These are phyloP conservation scores for Zostera marina DNA, from an alignment of 116 monocot species.

Conservation along the genomic window DNA sequence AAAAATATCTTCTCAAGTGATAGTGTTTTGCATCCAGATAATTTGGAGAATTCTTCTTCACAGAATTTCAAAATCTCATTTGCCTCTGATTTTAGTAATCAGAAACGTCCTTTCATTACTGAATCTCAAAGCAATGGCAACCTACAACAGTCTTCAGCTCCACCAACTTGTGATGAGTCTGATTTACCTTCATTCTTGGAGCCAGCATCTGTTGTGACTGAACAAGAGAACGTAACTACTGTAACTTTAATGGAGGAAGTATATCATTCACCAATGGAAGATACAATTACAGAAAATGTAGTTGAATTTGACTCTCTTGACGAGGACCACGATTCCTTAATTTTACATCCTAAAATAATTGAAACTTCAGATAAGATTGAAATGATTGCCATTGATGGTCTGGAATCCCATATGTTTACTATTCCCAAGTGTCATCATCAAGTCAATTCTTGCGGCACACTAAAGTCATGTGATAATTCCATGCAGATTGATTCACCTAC, in stretches of 20 bases:
- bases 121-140: neutral
- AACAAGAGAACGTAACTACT: neutral
- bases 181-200: neutral
- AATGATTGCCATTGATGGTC: neutral
- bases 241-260: neutral
- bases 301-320: neutral
- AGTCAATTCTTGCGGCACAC: neutral
- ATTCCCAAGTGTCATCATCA: neutral
- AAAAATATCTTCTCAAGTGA: neutral
- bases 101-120: neutral
- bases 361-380: neutral
- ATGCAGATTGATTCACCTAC: conserved; percentile 3
- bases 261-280: neutral
- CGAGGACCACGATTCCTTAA: neutral
- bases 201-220: neutral
- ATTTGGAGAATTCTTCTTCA: neutral
- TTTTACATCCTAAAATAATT: neutral
- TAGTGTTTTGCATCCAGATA: neutral
- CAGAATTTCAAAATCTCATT: conserved; percentile 2
- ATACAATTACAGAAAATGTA: neutral
- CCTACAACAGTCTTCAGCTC: neutral
- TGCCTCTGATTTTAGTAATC: neutral
- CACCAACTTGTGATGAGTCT: neutral
- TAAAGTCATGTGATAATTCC: neutral
- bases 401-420: neutral